A percentile compares a stretch with the other conserved stretches of the same genome.
These are phyloP conservation scores for Plasmodium reichenowi DNA, from an alignment of 169 alveolate species.

Conservation along the genomic window DNA sequence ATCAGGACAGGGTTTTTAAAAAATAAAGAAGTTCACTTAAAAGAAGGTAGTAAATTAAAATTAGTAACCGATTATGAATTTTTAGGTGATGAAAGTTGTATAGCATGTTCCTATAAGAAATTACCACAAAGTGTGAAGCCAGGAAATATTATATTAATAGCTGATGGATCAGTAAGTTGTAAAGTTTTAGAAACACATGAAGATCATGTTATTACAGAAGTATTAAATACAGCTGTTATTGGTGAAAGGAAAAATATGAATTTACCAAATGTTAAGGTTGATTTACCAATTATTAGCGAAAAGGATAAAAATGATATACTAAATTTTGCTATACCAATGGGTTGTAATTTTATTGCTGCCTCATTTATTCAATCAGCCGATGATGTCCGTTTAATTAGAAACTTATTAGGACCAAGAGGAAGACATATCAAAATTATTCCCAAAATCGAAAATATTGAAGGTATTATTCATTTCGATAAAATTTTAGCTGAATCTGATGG, in stretches of 20 bases:
- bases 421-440: constrained; percentile 96
- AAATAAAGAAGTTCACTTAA: constrained; percentile 91
- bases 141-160: constrained; percentile 96
- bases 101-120: constrained; percentile 94
- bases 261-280: constrained; percentile 97
- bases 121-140: constrained; percentile 95
- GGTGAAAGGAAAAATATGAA: constrained; percentile 99
- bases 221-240: constrained; percentile 92
- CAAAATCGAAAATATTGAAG: constrained; percentile 98
- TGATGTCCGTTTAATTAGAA: constrained; percentile 84
- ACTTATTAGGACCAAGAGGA: constrained; percentile 90
- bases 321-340: constrained; percentile 97
- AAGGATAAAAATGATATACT: constrained; percentile 97
- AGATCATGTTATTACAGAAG: constrained; percentile 89
- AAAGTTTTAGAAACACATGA: constrained; percentile 92
- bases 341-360: constrained; percentile 96
- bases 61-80: constrained; percentile 95
- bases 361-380: constrained; percentile 90
- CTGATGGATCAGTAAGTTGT: constrained; percentile 96
- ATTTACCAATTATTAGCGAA: constrained; percentile 97
- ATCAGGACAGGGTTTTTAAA: constrained; percentile 97
- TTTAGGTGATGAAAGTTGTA: constrained; percentile 92
- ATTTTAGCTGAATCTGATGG: constrained; percentile 97
- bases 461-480: constrained; percentile 95
- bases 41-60: constrained; percentile 93